These are phyloP conservation scores for Paxillus rubicundulus DNA, from an alignment of 768 basidiomycete species.

Conservation along the genomic window DNA sequence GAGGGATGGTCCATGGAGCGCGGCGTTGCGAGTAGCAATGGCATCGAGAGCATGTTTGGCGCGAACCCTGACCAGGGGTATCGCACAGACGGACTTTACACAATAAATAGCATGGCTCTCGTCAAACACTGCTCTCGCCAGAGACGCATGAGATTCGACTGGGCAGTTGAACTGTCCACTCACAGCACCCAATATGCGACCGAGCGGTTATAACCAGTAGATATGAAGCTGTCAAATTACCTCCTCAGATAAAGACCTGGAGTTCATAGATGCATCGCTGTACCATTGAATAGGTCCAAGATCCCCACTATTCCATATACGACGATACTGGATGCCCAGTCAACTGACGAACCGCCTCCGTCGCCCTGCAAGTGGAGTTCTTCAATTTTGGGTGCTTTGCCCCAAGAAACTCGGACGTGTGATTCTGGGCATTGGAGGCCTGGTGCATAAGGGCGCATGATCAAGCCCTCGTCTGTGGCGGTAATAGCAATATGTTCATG, in stretches of 20 bases:
- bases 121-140: conserved; percentile 57
- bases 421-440: conserved; percentile 32
- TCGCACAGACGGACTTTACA: conserved; percentile 65
- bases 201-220: conserved; percentile 69
- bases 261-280: background rate
- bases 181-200: conserved; percentile 62
- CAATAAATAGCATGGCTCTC: conserved; percentile 58
- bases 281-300: conserved; percentile 71
- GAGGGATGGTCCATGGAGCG: conserved; percentile 46
- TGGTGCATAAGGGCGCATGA: conserved; percentile 56
- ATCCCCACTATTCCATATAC: conserved; percentile 78
- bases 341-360: conserved; percentile 33
- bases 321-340: conserved; percentile 58
- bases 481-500: conserved; percentile 66
- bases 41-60: conserved; percentile 53
- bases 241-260: conserved; percentile 11
- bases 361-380: conserved; percentile 37
- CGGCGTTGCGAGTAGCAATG: conserved; percentile 50
- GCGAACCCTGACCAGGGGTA: conserved; percentile 67
- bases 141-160: conserved; percentile 3
- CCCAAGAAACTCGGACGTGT: conserved; percentile 59
- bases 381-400: conserved; percentile 52
- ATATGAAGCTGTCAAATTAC: conserved; percentile 57
- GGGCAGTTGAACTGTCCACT: conserved; percentile 28
- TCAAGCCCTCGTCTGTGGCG: conserved; percentile 57